A percentile compares a stretch with the other conserved stretches of the same genome.
Evolutionary conservation across 306 rosid species (phyloP).

Genomic region (Quercus parvula): DNA sequence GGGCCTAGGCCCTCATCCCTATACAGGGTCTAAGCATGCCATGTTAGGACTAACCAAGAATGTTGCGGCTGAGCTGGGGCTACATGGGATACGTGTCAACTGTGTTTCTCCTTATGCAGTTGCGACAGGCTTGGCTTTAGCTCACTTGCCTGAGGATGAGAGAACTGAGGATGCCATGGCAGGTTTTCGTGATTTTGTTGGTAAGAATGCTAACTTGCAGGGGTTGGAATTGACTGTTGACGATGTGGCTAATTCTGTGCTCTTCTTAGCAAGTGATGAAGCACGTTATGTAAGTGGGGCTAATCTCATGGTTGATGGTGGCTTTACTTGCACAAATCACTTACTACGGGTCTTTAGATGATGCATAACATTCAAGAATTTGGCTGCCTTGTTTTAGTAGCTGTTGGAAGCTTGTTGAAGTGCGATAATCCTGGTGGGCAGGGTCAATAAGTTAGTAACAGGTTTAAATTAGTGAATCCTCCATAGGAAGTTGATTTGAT

Average conservation of each 20-base stretch:
- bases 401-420: not conserved
- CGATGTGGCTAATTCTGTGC: conserved; percentile 82
- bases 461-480: too few relatives aligned
- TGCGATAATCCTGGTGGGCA: not conserved
- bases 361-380: conserved; percentile 8
- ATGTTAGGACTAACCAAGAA: conserved; percentile 71
- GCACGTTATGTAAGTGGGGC: conserved; percentile 64
- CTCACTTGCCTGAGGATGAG: conserved; percentile 64
- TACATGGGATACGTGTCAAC: conserved; percentile 54
- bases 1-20: conserved; percentile 64
- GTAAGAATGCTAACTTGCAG: conserved; percentile 58
- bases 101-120: conserved; percentile 66
- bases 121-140: conserved; percentile 52
- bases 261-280: conserved; percentile 84
- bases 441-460: not conserved
- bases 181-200: conserved; percentile 37
- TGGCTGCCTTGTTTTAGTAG: not conserved
- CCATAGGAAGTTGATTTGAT: not conserved
- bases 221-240: conserved; percentile 54
- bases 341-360: conserved; percentile 52
- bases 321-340: conserved; percentile 54
- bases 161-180: conserved; percentile 52
- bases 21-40: conserved; percentile 81
- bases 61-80: conserved; percentile 83
- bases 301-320: conserved; percentile 82